phyloP scores from a whole-genome alignment of 306 rosid species.

The Erythrophleum fordii region DNA sequence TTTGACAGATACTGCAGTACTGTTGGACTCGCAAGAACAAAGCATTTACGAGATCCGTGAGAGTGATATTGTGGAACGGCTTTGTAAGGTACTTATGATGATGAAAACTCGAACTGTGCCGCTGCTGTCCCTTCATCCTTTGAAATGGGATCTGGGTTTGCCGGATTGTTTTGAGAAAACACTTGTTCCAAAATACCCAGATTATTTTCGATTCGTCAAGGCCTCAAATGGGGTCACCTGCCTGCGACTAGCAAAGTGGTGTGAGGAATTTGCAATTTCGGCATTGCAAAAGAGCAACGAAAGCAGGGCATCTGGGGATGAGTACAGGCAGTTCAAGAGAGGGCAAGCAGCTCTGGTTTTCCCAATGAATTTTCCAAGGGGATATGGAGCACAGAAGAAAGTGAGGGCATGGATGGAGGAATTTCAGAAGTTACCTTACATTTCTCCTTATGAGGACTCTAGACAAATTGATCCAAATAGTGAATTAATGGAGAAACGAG shows the following conservation, averaged over 20 bases:
- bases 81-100: slow-evolving; percentile 85
- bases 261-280: slow-evolving; percentile 69
- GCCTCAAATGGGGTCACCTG: slow-evolving; percentile 57
- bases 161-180: slow-evolving; percentile 74
- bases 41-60: slow-evolving; percentile 56
- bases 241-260: slow-evolving; percentile 55
- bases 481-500: slow-evolving; percentile 95
- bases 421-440: slow-evolving; percentile 84
- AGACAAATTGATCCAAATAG: slow-evolving; percentile 71
- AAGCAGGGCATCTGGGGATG: slow-evolving; percentile 43
- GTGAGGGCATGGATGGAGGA: slow-evolving; percentile 93
- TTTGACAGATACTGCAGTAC: slow-evolving; percentile 69
- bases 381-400: slow-evolving; percentile 85
- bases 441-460: slow-evolving; percentile 78
- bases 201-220: slow-evolving; percentile 58
- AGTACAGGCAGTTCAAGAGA: slow-evolving; percentile 71
- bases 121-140: slow-evolving; percentile 56
- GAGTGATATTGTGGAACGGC: slow-evolving; percentile 58
- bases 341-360: slow-evolving; percentile 71
- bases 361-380: slow-evolving; percentile 84
- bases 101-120: slow-evolving; percentile 53
- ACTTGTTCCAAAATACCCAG: slow-evolving; percentile 64
- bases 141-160: slow-evolving; percentile 88
- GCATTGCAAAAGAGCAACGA: slow-evolving; percentile 73
- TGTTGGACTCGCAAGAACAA: slow-evolving; percentile 70